Percentiles rank a stretch among this genome's conserved stretches.
Evolutionary conservation across 1,284 basidiomycete species (phyloP).

Genomic region (Irpex sp.): DNA sequence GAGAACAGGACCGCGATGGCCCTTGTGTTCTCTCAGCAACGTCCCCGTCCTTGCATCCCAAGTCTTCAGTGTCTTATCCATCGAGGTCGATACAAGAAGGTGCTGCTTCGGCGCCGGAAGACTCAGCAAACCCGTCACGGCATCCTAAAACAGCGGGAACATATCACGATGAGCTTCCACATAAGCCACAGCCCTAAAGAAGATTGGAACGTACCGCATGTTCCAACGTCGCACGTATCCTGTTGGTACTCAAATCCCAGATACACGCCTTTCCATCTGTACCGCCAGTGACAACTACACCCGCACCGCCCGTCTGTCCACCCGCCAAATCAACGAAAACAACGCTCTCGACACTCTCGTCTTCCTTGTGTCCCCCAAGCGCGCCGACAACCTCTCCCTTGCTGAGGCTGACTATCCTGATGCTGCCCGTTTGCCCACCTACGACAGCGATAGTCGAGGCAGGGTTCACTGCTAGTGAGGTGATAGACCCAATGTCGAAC

Average conservation of each 20-base stretch:
- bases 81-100: constrained; percentile 79
- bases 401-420: constrained; percentile 82
- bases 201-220: constrained; percentile 60
- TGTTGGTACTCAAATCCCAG: constrained; percentile 89
- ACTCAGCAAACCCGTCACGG: constrained; percentile 77
- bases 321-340: constrained; percentile 76
- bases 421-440: constrained; percentile 79
- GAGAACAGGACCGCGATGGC: constrained; percentile 82
- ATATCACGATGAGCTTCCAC: not conserved
- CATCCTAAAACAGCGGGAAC: constrained; percentile 52
- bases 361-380: constrained; percentile 83
- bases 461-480: constrained; percentile 81
- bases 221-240: constrained; percentile 73
- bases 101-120: constrained; percentile 74
- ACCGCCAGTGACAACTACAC: constrained; percentile 82
- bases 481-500: constrained; percentile 80
- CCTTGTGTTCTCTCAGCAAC: constrained; percentile 77
- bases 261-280: constrained; percentile 94
- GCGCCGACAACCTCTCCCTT: constrained; percentile 83
- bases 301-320: constrained; percentile 46
- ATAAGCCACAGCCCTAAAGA: constrained; percentile 9
- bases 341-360: constrained; percentile 88
- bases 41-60: constrained; percentile 91
- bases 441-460: constrained; percentile 86
- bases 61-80: constrained; percentile 83